phyloP scores from a whole-genome alignment of 2,329 filamentous ascomycete species.

The Didymella exigua region DNA sequence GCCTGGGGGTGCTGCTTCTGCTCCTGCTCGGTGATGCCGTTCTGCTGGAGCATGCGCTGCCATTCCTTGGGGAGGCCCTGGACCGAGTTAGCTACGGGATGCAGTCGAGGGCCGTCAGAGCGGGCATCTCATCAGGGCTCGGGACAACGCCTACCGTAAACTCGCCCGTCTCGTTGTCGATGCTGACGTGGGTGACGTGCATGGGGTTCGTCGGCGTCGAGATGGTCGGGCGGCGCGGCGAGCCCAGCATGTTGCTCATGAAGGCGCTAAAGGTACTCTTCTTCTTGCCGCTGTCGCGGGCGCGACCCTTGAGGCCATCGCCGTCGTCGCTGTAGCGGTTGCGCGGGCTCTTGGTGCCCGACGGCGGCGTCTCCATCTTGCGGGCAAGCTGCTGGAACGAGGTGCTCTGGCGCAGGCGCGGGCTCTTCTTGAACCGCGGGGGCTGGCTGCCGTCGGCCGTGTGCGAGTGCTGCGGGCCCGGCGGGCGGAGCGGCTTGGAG shows the following conservation, averaged over 20 bases:
- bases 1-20: constrained; percentile 95
- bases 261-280: constrained; percentile 50
- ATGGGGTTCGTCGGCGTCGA: constrained; percentile 98
- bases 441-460: constrained; percentile 30
- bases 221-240: constrained; percentile 88
- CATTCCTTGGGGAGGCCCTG: constrained; percentile 96
- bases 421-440: constrained; percentile 28
- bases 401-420: constrained; percentile 49
- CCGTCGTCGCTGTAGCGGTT: constrained; percentile 50
- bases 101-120: neutral
- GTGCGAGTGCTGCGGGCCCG: constrained; percentile 36
- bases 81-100: constrained; percentile 27
- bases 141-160: constrained; percentile 87
- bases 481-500: constrained; percentile 28
- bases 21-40: constrained; percentile 94
- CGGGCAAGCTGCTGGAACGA: constrained; percentile 51
- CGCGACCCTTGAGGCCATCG: constrained; percentile 36
- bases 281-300: constrained; percentile 48
- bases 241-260: constrained; percentile 54
- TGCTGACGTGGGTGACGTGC: constrained; percentile 96
- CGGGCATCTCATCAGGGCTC: too few relatives aligned
- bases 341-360: constrained; percentile 44
- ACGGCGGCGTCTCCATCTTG: constrained; percentile 52
- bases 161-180: constrained; percentile 93
- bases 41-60: constrained; percentile 94